Evolutionary conservation across 2,329 filamentous ascomycete species (phyloP).

Genomic region (Cladophialophora chaetospira): DNA sequence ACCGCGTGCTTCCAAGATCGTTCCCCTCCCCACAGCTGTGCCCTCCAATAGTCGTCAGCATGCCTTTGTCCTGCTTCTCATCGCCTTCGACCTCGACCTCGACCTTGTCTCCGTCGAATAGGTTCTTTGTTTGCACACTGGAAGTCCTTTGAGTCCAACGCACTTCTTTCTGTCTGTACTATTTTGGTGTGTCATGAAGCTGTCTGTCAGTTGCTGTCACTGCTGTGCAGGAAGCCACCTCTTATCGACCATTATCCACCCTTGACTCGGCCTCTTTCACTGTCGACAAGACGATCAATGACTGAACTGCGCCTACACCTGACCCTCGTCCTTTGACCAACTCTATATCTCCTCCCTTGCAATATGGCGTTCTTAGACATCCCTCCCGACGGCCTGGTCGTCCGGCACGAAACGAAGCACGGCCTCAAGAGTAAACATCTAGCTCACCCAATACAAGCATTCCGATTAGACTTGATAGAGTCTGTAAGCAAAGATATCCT

Average conservation of each 20-base stretch:
- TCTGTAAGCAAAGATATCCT: conserved; percentile 50
- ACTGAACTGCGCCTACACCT: conserved; percentile 1
- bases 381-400: conserved; percentile 24
- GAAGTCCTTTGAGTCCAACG: conserved; percentile 7
- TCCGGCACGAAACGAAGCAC: conserved; percentile 14
- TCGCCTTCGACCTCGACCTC: conserved; percentile 17
- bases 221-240: conserved; percentile 24
- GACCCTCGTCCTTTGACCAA: conserved; percentile 5
- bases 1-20: conserved; percentile 31
- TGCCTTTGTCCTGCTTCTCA: conserved; percentile 20
- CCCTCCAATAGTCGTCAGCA: conserved; percentile 33
- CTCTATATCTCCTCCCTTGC: neutral
- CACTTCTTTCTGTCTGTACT: conserved; percentile 17
- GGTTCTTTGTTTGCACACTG: conserved; percentile 16
- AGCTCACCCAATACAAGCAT: conserved; percentile 44
- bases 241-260: conserved; percentile 8
- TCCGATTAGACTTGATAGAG: conserved; percentile 50
- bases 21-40: conserved; percentile 20
- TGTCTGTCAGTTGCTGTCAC: conserved; percentile 24
- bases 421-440: conserved; percentile 9
- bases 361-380: conserved; percentile 29
- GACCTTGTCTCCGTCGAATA: conserved; percentile 14
- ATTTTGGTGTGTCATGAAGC: conserved; percentile 23
- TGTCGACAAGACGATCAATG: conserved; percentile 13
- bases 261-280: conserved; percentile 13